A percentile compares a stretch with the other conserved stretches of the same genome.
These are phyloP conservation scores for Cutaneotrichosporon cyanovorans DNA, from an alignment of 1,284 basidiomycete species.

Conservation along the genomic window DNA sequence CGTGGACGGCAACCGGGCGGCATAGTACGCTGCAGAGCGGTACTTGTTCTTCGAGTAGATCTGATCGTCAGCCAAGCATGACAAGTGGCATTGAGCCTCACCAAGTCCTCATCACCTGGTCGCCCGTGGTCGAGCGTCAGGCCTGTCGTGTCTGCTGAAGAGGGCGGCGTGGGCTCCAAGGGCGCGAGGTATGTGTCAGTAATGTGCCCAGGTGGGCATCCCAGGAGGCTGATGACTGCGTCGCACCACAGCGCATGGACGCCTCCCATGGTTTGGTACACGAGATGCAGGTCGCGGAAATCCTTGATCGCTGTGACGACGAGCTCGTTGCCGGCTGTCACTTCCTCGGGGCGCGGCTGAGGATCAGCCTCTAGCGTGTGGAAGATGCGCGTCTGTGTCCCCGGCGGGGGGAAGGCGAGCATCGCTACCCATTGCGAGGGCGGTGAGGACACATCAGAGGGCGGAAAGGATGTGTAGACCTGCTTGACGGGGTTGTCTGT, in stretches of 20 bases:
- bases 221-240: background rate
- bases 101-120: slow-evolving; percentile 13
- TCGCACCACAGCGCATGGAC: slow-evolving; percentile 11
- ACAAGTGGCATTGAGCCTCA: background rate
- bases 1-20: slow-evolving; percentile 8
- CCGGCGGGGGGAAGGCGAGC: slow-evolving; percentile 12
- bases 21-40: slow-evolving; percentile 15
- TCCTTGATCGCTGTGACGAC: slow-evolving; percentile 3
- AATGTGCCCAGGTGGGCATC: background rate
- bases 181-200: slow-evolving; percentile 2
- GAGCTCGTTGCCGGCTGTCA: background rate
- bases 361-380: slow-evolving; percentile 12
- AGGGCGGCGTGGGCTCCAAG: background rate
- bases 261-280: slow-evolving; percentile 6
- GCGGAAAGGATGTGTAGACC: slow-evolving; percentile 7
- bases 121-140: slow-evolving; percentile 9
- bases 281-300: background rate
- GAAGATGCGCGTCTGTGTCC: slow-evolving; percentile 19
- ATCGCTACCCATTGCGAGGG: slow-evolving; percentile 15
- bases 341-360: background rate
- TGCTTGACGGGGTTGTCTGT: background rate
- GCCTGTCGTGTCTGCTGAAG: background rate
- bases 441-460: background rate
- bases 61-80: slow-evolving; percentile 5
- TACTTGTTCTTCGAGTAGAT: slow-evolving; percentile 7